Base-by-base conservation (phyloP, 495 filamentous ascomycete genomes). In the Aspergillus steynii region DNA sequence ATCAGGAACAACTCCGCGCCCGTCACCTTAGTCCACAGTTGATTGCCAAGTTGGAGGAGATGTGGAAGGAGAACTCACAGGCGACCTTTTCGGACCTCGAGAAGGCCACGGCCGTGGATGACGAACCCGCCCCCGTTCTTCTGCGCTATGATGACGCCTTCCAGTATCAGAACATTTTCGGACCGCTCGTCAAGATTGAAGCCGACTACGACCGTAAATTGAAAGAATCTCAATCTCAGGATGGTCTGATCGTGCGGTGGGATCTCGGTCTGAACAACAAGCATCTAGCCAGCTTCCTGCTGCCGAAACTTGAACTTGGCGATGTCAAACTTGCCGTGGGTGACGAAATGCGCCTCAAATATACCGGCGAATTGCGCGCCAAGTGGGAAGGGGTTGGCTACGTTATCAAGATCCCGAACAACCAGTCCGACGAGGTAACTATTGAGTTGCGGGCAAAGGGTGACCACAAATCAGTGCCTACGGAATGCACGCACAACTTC, bases 161-260 rank as follows among this genome's bases (percentile, higher is more conserved):
- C 73, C 95, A 99, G 63, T 99, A 99, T 67, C 95, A 99, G 74
- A 99, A 99, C 65, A 94, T 98, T 27, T 99, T 99, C 68, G 95
- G 95, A 0, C 95, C 95, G 1, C 83, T 99, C 4, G 95, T 99
- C 61, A 99, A 99, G 76, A 98, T 99, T 71, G 95, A 99, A 72
- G 96, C 95, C n/a, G 95, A 99, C 74, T 99, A 99, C 69, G 95
- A 99, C 73, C 91, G 94, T 65, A 98, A 99, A 76, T 81, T 99
- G 55, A 99, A 99, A 77, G 95, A 99, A 74, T 91, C 96, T 3
- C 95, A 99, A 72, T 96, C 91, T 3, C 96, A 98, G 74, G 95
- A 99, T 77, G 88, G 89, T 27, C 78, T 99, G 34, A 84, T 96
- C 68, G 93, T 98, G 61, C 90, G 92, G 29, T 99, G 95, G 95